Evolutionary conservation across 2,329 filamentous ascomycete genomes (phyloP).

Genomic region (Chaetomiaceae sp.): DNA sequence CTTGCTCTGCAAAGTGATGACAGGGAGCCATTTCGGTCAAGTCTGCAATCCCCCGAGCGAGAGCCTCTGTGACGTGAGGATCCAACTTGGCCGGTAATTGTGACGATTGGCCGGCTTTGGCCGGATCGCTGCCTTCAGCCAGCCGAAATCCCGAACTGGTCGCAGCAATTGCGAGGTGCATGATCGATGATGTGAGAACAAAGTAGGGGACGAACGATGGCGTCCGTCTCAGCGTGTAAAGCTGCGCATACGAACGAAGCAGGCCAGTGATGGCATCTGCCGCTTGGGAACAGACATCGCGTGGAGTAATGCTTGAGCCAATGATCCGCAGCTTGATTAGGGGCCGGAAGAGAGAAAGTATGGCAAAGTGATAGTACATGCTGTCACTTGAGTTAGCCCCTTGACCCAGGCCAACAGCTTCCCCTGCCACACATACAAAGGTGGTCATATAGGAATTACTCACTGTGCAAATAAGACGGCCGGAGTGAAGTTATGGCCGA

Average conservation of each 20-base stretch:
- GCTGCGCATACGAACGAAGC: constrained; percentile 52
- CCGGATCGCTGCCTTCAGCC: background rate
- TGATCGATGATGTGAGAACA: constrained; percentile 57
- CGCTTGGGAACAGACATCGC: constrained; percentile 61
- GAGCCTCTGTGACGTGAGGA: constrained; percentile 40
- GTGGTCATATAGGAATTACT: constrained; percentile 34
- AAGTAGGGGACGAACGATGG: constrained; percentile 60
- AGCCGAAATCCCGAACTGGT: constrained; percentile 25
- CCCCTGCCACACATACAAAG: background rate
- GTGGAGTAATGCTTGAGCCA: constrained; percentile 58
- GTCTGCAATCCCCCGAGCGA: constrained; percentile 53
- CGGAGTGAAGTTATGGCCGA: constrained; percentile 67
- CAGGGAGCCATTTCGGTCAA: constrained; percentile 58
- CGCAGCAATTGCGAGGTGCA: constrained; percentile 54
- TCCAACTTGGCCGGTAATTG: constrained; percentile 32
- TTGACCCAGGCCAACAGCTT: background rate
- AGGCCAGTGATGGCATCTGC: constrained; percentile 57
- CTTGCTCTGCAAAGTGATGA: constrained; percentile 58
- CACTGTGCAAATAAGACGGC: constrained; percentile 71
- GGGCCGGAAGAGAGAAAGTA: constrained; percentile 69
- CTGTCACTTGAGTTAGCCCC: constrained; percentile 32
- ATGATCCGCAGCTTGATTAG: constrained; percentile 62
- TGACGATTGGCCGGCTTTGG: background rate
- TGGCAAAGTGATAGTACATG: constrained; percentile 68
- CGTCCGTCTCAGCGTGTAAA: constrained; percentile 55